A percentile compares a stretch with the other conserved stretches of the same genome.
Evolutionary conservation across 139 green algal species (phyloP).

Genomic region (Diplosphaera chodatii): DNA sequence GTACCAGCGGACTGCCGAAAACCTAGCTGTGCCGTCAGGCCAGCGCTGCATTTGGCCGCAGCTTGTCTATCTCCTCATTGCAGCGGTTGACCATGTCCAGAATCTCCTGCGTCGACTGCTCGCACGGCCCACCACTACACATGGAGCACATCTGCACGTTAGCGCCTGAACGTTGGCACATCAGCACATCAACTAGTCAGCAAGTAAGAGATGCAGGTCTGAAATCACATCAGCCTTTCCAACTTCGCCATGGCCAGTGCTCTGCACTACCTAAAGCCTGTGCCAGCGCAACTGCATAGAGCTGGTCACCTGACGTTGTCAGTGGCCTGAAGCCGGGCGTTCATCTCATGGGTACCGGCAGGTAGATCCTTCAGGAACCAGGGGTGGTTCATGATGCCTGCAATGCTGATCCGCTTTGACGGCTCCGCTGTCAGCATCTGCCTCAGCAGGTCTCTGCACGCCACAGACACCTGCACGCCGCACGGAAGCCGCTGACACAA

Average conservation of each 20-base stretch:
- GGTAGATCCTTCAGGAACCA: slow-evolving; percentile 90
- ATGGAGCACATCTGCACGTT: not conserved
- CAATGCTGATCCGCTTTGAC: slow-evolving; percentile 63
- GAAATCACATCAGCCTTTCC: too few relatives aligned
- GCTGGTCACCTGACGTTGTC: not conserved
- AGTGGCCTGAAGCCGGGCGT: slow-evolving; percentile 34
- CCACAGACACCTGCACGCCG: not conserved
- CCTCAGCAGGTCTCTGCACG: slow-evolving; percentile 43
- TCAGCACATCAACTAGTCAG: too few relatives aligned
- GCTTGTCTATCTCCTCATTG: not conserved
- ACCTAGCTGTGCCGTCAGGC: too few relatives aligned
- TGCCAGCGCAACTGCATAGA: too few relatives aligned
- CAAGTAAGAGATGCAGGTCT: too few relatives aligned
- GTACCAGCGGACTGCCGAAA: too few relatives aligned
- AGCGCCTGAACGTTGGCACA: too few relatives aligned
- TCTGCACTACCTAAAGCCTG: too few relatives aligned
- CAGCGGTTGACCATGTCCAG: not conserved
- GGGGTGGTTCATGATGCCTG: slow-evolving; percentile 60
- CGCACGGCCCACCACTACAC: not conserved
- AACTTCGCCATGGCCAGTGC: too few relatives aligned
- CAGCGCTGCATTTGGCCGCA: not conserved
- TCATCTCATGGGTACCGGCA: slow-evolving; percentile 69
- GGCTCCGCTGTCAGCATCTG: slow-evolving; percentile 68
- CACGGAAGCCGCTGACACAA: not conserved
- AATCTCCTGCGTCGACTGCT: not conserved